Conservation (phyloP, 140 eudicot genomes). For the Erigeron philadelphicus region DNA sequence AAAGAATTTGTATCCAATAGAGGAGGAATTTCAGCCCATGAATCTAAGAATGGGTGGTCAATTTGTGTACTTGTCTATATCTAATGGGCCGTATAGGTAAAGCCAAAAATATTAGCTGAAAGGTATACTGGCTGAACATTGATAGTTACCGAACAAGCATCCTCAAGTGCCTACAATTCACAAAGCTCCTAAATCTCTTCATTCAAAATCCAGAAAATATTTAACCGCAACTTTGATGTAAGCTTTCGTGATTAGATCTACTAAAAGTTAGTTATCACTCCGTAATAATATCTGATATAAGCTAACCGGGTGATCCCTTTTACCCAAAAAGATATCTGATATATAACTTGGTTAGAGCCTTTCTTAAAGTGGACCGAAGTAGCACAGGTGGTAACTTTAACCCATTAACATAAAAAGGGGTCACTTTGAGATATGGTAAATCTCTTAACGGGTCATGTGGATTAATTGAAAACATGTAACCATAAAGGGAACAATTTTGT, state of each 20-base stretch:
- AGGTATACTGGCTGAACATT: neutral
- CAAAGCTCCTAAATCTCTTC: neutral
- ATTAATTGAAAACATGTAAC: neutral
- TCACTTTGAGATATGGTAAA: neutral
- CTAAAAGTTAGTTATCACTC: neutral
- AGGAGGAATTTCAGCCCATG: neutral
- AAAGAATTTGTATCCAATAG: neutral
- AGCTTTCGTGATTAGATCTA: neutral
- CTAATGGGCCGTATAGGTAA: constrained; percentile 1
- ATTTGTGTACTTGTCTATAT: neutral
- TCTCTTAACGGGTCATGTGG: neutral
- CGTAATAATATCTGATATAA: neutral
- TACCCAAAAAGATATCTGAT: too few species aligned
- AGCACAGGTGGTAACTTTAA: neutral
- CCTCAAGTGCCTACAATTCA: neutral
- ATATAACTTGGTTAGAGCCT: too few species aligned
- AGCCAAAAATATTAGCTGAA: neutral
- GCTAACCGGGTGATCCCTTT: too few species aligned
- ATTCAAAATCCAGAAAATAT: neutral
- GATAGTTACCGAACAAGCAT: too few species aligned
- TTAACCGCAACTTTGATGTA: neutral
- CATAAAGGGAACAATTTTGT: neutral
- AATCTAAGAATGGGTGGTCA: neutral
- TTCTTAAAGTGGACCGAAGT: neutral
- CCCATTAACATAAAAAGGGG: neutral